These are phyloP conservation scores for Geranomyces michiganensis DNA, from an alignment of 192 early-diverging fungal species.

Conservation along the genomic window DNA sequence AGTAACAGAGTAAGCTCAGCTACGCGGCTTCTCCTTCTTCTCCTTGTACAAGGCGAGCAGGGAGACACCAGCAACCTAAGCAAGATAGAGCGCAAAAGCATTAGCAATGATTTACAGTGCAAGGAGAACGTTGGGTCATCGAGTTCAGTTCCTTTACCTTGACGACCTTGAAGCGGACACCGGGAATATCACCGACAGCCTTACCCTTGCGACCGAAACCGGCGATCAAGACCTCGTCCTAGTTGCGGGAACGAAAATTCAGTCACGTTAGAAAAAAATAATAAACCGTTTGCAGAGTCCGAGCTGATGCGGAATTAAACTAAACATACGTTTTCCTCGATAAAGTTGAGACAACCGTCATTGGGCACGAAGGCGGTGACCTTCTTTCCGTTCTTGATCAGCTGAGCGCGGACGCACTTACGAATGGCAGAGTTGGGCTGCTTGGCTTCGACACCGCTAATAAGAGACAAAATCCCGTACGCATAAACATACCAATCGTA, in stretches of 20 bases:
- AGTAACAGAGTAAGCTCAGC: slow-evolving; percentile 23
- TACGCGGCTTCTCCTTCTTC: slow-evolving; percentile 99
- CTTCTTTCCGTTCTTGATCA: slow-evolving; percentile 99
- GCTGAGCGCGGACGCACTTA: slow-evolving; percentile 99
- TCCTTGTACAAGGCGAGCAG: slow-evolving; percentile 99
- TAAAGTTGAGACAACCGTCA: slow-evolving; percentile 99
- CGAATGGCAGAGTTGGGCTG: slow-evolving; percentile 99
- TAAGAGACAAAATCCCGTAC: no score
- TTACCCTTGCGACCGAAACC: slow-evolving; percentile 99
- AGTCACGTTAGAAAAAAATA: background rate
- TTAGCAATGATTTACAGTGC: no score
- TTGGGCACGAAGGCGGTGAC: slow-evolving; percentile 99
- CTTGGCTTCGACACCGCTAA: slow-evolving; percentile 99
- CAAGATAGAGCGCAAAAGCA: no score
- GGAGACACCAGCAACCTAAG: slow-evolving; percentile 90
- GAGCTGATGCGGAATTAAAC: no score
- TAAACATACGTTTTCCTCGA: slow-evolving; percentile 92
- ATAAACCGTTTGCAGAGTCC: no score
- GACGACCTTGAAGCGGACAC: slow-evolving; percentile 99
- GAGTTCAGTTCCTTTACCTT: background rate
- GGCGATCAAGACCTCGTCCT: slow-evolving; percentile 98
- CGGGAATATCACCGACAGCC: slow-evolving; percentile 99
- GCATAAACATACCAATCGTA: no score
- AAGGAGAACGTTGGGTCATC: no score
- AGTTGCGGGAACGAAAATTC: background rate